Conservation (phyloP, 305 asterid species). For the Plantago lanceolata region DNA sequence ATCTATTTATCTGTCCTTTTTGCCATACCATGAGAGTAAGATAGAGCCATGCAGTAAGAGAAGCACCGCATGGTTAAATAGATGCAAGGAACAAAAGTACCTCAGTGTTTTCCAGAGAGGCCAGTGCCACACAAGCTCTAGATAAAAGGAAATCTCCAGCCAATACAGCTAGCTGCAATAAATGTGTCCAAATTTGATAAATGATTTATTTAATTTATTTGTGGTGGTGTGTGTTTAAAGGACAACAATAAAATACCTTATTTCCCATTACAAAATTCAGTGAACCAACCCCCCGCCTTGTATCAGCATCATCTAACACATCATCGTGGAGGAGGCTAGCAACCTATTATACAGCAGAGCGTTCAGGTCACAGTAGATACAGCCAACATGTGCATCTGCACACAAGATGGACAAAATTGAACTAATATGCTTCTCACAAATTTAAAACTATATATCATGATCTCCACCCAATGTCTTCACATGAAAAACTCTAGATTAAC, state of each 20-base stretch:
- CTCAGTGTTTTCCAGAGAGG: constrained; percentile 87
- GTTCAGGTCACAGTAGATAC: too few relatives aligned
- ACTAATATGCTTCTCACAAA: too few relatives aligned
- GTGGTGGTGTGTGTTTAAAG: neutral
- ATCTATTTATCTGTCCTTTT: neutral
- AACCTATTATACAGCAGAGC: constrained; percentile 41
- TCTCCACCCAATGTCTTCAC: too few relatives aligned
- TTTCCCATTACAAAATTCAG: constrained; percentile 86
- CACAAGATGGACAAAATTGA: too few relatives aligned
- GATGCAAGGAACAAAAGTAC: constrained; percentile 33
- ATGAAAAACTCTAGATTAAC: too few relatives aligned
- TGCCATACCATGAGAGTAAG: neutral
- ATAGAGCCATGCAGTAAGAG: neutral
- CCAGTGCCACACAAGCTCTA: constrained; percentile 96
- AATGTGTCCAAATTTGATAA: neutral
- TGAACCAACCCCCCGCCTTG: constrained; percentile 85
- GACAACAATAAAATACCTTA: constrained; percentile 47
- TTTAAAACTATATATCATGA: too few relatives aligned
- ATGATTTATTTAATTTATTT: neutral
- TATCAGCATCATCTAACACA: constrained; percentile 94
- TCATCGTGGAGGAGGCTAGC: constrained; percentile 99
- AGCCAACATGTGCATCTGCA: too few relatives aligned
- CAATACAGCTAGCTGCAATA: constrained; percentile 80
- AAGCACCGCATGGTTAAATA: neutral
- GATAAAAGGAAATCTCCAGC: constrained; percentile 94